Base-by-base conservation (phyloP, 148 eudicot species). In the Camellia sinensis region DNA sequence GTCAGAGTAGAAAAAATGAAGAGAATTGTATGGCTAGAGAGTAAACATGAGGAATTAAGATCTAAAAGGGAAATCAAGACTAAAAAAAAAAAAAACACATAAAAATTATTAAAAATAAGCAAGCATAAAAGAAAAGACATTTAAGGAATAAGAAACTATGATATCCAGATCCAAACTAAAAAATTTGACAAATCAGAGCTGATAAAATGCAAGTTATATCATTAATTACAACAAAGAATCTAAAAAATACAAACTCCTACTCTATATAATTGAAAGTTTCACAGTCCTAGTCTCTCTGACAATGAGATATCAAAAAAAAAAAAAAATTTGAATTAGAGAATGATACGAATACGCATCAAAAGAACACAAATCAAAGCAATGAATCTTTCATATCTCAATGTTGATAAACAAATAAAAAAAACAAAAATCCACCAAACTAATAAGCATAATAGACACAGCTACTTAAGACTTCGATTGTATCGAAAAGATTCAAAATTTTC, bases 51-150 rank as follows among this genome's bases (percentile, higher is more conserved):
- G 37, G 37, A 29, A 29, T 29, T 29, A 29, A 29, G 37, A 29
- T 29, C 37, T 29, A 29, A 29, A 29, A 29, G 37, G 37, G 37
- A 29, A 29, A 29, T 29, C 1, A 0, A 29, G 37, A 29, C 37
- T 40, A 75, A 11, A 54, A 75, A 18, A 64, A 80, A 57, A 80
- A 59, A 69, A 5, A 63, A 71, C 60, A 44, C 11, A 18, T 37
- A 56, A 69, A 46, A 52, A 43, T 59, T 37, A 61, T 41, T 2
- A 40, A 17, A 1, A 41, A 41, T 59, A 40, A 59, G 53, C 21
- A 69, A 44, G 17, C 6, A 66, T 66, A 11, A 41, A 40, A 54
- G n/a, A n/a, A n/a, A n/a, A n/a, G n/a, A n/a, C n/a, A n/a, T n/a
- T n/a, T n/a, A n/a, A n/a, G 59, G 11, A 63, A 64, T 64, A 9